phyloP scores from a whole-genome alignment of 345 rosid species.

The Erodium maritimum region DNA sequence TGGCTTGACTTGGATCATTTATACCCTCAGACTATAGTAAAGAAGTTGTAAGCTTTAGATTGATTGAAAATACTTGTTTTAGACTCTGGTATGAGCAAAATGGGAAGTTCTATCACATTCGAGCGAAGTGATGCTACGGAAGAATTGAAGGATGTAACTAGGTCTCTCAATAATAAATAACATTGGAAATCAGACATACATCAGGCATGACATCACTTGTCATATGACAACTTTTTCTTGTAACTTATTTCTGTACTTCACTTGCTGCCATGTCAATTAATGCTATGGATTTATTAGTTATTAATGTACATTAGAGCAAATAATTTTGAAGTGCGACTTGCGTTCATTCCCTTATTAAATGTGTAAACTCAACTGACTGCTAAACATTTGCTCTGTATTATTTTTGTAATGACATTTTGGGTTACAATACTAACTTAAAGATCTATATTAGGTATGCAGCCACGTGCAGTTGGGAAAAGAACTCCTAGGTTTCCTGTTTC shows the following conservation, averaged over 20 bases:
- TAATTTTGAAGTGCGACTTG: neutral
- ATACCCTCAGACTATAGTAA: neutral
- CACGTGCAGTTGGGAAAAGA: conserved; percentile 83
- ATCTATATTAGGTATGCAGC: conserved; percentile 45
- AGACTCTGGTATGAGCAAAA: neutral
- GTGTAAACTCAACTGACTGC: neutral
- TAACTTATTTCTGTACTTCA: no score
- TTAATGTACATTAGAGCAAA: neutral
- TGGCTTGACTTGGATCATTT: neutral
- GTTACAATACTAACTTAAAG: conserved; percentile 10
- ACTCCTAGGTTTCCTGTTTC: conserved; percentile 92
- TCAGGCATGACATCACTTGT: neutral
- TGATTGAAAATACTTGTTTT: neutral
- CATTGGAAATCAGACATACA: neutral
- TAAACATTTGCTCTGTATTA: neutral
- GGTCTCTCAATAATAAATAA: no score
- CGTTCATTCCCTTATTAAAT: neutral
- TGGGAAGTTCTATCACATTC: neutral
- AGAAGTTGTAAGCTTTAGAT: neutral
- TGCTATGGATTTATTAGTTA: neutral
- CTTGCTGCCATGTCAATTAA: no score
- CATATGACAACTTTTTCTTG: no score
- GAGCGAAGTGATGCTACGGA: no score
- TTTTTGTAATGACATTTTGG: neutral
- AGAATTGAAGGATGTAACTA: no score